Conservation (phyloP, 169 alveolate species). For the Sarcocystis neurona region DNA sequence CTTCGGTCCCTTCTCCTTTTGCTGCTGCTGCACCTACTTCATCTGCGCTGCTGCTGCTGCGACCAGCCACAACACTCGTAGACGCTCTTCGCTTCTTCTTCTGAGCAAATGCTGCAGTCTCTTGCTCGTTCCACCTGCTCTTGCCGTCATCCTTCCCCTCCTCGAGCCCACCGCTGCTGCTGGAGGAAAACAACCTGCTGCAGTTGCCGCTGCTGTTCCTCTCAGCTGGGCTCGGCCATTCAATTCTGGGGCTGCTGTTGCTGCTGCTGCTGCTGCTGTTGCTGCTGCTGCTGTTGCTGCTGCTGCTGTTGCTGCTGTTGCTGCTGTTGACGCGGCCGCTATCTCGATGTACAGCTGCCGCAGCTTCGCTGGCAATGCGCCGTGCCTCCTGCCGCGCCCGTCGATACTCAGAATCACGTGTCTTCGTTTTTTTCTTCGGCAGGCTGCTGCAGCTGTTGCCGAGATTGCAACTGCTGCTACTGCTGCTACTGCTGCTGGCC, state of each 20-base stretch:
- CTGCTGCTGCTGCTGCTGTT: neutral
- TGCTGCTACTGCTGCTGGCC: too few relatives aligned
- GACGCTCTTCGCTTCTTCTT: neutral
- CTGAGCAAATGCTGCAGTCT: neutral
- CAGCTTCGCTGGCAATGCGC: neutral
- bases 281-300: neutral
- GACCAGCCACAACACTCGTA: too few relatives aligned
- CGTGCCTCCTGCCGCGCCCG: neutral
- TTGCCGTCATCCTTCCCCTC: neutral
- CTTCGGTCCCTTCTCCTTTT: neutral
- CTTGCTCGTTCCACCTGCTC: neutral
- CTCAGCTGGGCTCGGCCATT: too few relatives aligned
- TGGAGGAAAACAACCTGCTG: neutral
- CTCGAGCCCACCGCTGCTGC: neutral
- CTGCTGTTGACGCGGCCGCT: neutral
- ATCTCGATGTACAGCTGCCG: neutral
- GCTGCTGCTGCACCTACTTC: neutral
- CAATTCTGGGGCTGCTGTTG: too few relatives aligned
- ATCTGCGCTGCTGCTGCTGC: neutral
- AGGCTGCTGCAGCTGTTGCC: too few relatives aligned
- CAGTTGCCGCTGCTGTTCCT: neutral
- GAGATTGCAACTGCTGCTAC: too few relatives aligned
- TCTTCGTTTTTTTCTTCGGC: slow-evolving; percentile 9
- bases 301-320: neutral
- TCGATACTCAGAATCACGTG: slow-evolving; percentile 3